These are phyloP conservation scores for Fraxinus dipetala DNA, from an alignment of 305 asterid genomes.

Conservation along the genomic window DNA sequence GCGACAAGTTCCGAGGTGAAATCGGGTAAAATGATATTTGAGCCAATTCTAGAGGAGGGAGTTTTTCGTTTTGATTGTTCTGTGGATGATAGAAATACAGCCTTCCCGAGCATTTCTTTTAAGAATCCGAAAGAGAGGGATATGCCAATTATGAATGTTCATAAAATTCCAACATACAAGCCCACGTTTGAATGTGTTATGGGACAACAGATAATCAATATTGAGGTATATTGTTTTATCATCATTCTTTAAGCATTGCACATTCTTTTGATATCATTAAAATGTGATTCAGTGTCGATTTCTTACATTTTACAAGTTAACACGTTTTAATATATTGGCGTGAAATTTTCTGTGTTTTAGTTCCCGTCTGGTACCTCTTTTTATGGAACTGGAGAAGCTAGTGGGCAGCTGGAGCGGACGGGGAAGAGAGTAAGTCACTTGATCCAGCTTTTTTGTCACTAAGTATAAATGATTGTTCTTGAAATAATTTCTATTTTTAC, in stretches of 20 bases:
- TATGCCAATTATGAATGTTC: slow-evolving; percentile 43
- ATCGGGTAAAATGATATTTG: slow-evolving; percentile 67
- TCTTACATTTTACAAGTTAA: neutral
- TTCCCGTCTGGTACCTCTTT: slow-evolving; percentile 80
- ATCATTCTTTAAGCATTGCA: slow-evolving; percentile 3
- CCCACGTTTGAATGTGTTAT: slow-evolving; percentile 61
- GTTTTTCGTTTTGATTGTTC: slow-evolving; percentile 93
- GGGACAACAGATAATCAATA: slow-evolving; percentile 65
- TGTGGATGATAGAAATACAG: slow-evolving; percentile 57
- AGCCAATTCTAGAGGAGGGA: slow-evolving; percentile 88
- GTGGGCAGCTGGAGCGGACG: slow-evolving; percentile 94
- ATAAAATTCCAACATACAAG: slow-evolving; percentile 49
- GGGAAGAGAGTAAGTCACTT: slow-evolving; percentile 74
- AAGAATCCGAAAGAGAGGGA: slow-evolving; percentile 64
- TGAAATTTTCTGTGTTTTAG: slow-evolving; percentile 38
- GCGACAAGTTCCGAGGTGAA: slow-evolving; percentile 30
- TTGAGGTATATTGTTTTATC: slow-evolving; percentile 49
- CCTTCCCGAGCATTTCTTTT: slow-evolving; percentile 85
- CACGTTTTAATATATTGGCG: slow-evolving; percentile 4
- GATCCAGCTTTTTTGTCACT: slow-evolving; percentile 4
- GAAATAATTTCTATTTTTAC: neutral
- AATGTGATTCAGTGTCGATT: neutral
- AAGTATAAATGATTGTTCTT: neutral
- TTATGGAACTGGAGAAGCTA: slow-evolving; percentile 97
- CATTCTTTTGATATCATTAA: neutral